These are phyloP conservation scores for Silene latifolia DNA, from an alignment of 148 eudicot species.

Conservation along the genomic window DNA sequence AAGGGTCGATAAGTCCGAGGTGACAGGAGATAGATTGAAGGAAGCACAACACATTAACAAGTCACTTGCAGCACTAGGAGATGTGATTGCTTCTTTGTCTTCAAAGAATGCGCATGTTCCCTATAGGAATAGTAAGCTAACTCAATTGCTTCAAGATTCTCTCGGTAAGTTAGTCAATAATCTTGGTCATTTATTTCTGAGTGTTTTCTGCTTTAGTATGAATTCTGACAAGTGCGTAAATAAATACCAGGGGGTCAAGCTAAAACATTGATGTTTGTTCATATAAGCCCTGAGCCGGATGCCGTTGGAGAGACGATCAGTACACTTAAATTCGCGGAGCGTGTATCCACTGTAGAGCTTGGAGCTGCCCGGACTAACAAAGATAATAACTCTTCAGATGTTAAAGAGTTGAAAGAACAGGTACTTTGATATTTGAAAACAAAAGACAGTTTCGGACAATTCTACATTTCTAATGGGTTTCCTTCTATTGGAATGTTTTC, in stretches of 20 bases:
- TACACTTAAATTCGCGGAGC: conserved; percentile 94
- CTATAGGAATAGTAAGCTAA: conserved; percentile 84
- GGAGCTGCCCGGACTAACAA: conserved; percentile 83
- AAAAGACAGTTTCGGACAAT: not conserved
- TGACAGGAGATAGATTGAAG: conserved; percentile 79
- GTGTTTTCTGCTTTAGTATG: not conserved
- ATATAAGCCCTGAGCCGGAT: conserved; percentile 82
- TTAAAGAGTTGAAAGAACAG: conserved; percentile 85
- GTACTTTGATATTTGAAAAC: conserved; percentile 26
- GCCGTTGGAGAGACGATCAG: conserved; percentile 83
- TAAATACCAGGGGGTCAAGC: conserved; percentile 73
- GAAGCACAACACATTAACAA: conserved; percentile 90
- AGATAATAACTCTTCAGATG: conserved; percentile 49
- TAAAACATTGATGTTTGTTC: conserved; percentile 96
- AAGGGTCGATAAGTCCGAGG: conserved; percentile 82
- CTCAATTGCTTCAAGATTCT: conserved; percentile 92
- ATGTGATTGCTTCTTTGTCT: conserved; percentile 85
- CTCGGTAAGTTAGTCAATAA: conserved; percentile 83
- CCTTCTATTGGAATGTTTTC: not conserved
- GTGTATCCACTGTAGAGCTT: conserved; percentile 86
- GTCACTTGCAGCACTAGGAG: conserved; percentile 94
- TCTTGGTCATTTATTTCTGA: not conserved
- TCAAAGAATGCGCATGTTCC: conserved; percentile 79
- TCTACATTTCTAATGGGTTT: not conserved
- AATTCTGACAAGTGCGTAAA: not conserved